These are phyloP conservation scores for Psilocybe azurescens DNA, from an alignment of 768 basidiomycete species.

Conservation along the genomic window DNA sequence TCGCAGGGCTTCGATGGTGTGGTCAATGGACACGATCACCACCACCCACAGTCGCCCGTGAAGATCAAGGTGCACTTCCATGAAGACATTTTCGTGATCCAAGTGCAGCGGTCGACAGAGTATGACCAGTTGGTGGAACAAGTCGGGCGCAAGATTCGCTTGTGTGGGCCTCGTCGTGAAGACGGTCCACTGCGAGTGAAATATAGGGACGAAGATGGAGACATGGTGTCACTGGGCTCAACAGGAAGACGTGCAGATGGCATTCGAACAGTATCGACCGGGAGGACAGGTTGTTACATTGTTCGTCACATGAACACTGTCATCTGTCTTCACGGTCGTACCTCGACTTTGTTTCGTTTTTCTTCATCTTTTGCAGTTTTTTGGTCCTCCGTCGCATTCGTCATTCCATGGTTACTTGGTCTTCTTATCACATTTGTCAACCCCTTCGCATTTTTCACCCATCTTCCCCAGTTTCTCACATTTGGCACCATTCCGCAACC, in stretches of 20 bases:
- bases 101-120: slow-evolving; percentile 80
- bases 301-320: slow-evolving; percentile 66
- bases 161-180: slow-evolving; percentile 83
- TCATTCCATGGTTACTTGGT: slow-evolving; percentile 8
- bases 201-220: slow-evolving; percentile 93
- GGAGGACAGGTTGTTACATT: slow-evolving; percentile 78
- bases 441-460: slow-evolving; percentile 1
- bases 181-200: slow-evolving; percentile 85
- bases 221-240: slow-evolving; percentile 85
- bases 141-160: slow-evolving; percentile 90
- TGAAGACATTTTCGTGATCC: slow-evolving; percentile 94
- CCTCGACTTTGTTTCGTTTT: background rate
- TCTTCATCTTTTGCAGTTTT: background rate
- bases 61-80: slow-evolving; percentile 96
- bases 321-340: background rate
- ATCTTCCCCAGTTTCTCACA: background rate
- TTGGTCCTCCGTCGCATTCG: slow-evolving; percentile 9
- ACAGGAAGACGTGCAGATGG: slow-evolving; percentile 96
- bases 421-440: background rate
- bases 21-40: slow-evolving; percentile 20
- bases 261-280: slow-evolving; percentile 82
- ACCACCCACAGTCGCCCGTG: slow-evolving; percentile 44
- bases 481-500: background rate
- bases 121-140: slow-evolving; percentile 87
- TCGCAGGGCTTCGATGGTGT: slow-evolving; percentile 57